These are phyloP conservation scores for Colletotrichum shisoi DNA, from an alignment of 2,329 filamentous ascomycete genomes.

Conservation along the genomic window DNA sequence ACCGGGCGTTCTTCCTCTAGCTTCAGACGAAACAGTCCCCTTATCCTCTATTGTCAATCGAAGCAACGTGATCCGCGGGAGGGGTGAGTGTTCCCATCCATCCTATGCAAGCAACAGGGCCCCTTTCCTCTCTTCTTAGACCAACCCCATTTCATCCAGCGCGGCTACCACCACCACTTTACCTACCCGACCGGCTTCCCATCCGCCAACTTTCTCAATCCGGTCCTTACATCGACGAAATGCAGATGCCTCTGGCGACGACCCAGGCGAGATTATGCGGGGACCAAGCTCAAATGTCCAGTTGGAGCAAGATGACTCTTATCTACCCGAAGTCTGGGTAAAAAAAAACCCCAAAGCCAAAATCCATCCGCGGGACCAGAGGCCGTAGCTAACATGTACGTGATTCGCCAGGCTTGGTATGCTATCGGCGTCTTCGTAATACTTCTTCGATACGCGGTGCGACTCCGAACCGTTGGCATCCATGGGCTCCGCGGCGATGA, in stretches of 20 bases:
- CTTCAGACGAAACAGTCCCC: neutral
- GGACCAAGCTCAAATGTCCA: constrained; percentile 32
- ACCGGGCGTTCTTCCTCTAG: neutral
- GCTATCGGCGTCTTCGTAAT: constrained; percentile 39
- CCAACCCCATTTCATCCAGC: neutral
- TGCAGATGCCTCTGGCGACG: constrained; percentile 14
- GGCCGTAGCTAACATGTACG: neutral
- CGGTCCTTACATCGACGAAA: constrained; percentile 7
- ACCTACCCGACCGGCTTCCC: neutral
- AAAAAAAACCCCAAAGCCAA: constrained; percentile 1
- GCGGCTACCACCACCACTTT: neutral
- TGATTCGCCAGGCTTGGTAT: constrained; percentile 36
- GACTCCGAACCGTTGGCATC: constrained; percentile 40
- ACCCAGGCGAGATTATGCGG: constrained; percentile 23
- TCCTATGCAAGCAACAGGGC: neutral
- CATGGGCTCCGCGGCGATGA: constrained; percentile 40
- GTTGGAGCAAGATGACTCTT: constrained; percentile 35
- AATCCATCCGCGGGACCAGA: neutral
- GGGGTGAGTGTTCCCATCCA: neutral
- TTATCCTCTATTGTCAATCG: neutral
- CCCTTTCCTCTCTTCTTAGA: no score
- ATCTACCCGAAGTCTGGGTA: constrained; percentile 41
- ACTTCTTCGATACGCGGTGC: constrained; percentile 37
- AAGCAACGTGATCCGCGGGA: neutral
- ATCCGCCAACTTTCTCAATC: neutral